A percentile compares a stretch with the other conserved stretches of the same genome.
These are phyloP conservation scores for Pichia sp. DNA, from an alignment of 1,139 yeast genomes.

Conservation along the genomic window DNA sequence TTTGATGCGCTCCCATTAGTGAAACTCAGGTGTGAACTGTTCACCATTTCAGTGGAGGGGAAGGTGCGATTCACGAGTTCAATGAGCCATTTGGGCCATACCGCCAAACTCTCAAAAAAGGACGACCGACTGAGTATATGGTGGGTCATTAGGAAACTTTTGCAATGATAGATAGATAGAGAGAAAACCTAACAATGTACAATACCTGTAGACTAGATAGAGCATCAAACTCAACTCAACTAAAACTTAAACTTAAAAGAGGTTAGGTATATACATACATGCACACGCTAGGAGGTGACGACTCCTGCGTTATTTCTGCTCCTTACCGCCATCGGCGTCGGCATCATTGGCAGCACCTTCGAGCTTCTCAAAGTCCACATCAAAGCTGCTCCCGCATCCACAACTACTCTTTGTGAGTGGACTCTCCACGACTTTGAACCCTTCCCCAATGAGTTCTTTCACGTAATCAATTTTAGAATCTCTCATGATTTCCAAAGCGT, in stretches of 20 bases:
- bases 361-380: slow-evolving; percentile 64
- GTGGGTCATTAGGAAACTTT: slow-evolving; percentile 13
- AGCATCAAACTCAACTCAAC: too few species aligned
- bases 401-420: slow-evolving; percentile 89
- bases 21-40: slow-evolving; percentile 22
- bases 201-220: too few species aligned
- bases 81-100: slow-evolving; percentile 19
- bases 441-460: slow-evolving; percentile 90
- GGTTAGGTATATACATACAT: too few species aligned
- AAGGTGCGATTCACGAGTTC: slow-evolving; percentile 19
- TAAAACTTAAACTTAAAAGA: too few species aligned
- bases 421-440: slow-evolving; percentile 84
- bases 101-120: slow-evolving; percentile 5
- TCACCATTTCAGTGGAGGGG: slow-evolving; percentile 24
- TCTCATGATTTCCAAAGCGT: slow-evolving; percentile 72
- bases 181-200: too few species aligned
- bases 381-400: slow-evolving; percentile 96
- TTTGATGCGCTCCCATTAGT: slow-evolving; percentile 21
- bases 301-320: too few species aligned
- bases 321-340: too few species aligned
- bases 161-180: background rate
- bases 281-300: too few species aligned
- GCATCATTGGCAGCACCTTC: too few species aligned
- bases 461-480: slow-evolving; percentile 87
- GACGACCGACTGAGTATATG: slow-evolving; percentile 24